Evolutionary conservation across 208 protist species (phyloP), one percentile per base, ranked within the genome.

Genomic region (Trypanosoma avium): DNA sequence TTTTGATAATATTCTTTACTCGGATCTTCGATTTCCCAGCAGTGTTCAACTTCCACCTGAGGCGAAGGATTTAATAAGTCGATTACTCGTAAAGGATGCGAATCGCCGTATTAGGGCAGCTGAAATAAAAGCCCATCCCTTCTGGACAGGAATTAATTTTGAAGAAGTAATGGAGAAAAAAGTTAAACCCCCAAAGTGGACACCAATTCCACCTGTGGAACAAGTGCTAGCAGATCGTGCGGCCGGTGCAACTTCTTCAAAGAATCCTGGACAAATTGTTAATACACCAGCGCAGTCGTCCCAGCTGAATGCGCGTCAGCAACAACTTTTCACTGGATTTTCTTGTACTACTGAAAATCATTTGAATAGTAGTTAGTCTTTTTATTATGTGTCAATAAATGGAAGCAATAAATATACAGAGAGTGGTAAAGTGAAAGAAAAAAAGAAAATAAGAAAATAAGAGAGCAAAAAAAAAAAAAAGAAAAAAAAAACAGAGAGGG

Each of bases 1-100:
- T 17, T 97, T 97, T 60, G 88, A 97, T 63, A 93, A 95, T 64
- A 97, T 97, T 67, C 75, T 97, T 29, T 93, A 93, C 81, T 91
- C 88, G 17, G 87, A 94, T 65, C 81, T 96, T 8, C 82, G 80
- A 65, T 95, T 97, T 73, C 90, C 93, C 40, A 93, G 86, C 69
- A 89, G 79, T 29, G 87, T 95, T 30, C 77, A 86, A 55, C 48
- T 94, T 32, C 79, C 88, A 15, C 70, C 90, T 19, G 87, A 94
- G 79, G 90, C 90, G 36, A 94, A 94, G 75, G 90, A 96, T 69
- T 73, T 98, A 38, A 91, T 98, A 66, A 89, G 77, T 70, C 85
- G 88, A 24, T 81, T 98, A 15, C 80, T 98, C 12, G 78, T 92
- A 45, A 97, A 97, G 70, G 86, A 96, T 58, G 86, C 84, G 29